Evolutionary conservation across 1,139 yeast genomes (phyloP), one percentile per base, ranked within the genome.

Genomic region (Lodderomyces jiufengensis): DNA sequence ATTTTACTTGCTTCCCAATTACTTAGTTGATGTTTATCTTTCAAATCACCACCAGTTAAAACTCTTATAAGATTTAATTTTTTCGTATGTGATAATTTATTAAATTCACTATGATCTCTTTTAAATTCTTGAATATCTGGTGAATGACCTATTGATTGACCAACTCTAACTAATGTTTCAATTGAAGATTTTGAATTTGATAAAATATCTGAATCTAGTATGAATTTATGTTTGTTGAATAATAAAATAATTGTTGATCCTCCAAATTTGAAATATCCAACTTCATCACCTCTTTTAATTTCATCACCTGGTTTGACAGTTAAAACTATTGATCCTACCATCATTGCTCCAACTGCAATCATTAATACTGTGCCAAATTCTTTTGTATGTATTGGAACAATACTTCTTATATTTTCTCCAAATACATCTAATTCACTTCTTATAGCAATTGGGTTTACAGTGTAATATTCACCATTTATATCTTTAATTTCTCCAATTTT

Each of bases 391-490:
- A 92, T 79, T 0, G 95, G 88, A 2, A 90, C 69, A 2, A 88
- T 62, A 3, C 81, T 80, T 24, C 97, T 67, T 1, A 86, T 80
- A 52, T 92, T 92, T 50, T 90, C 97, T 4, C 97, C 96, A 61
- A 79, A 92, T 1, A 92, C 97, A 58, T 92, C 97, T 37, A 92
- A 58, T 29, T 80, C 78, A 1, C 95, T 84, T 40, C 97, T 64
- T 31, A 92, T 76, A 0, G 97, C 97, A 97, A 92, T 92, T 2
- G 97, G 97, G 51, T 92, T 92, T 9, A 92, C 98, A 0, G 97
- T 92, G 54, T 87, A 92, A 56, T 92, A 92, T 50, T 88, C 95
- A 1, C 97, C 98, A 29, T 78, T 83, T 30, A 92, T 83, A 43
- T 67, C 70, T 39, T 70, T 70, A 21, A 94, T 81, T 40, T 74